Conservation (phyloP, 257 asterid species). For the Solanum appendiculatum region DNA sequence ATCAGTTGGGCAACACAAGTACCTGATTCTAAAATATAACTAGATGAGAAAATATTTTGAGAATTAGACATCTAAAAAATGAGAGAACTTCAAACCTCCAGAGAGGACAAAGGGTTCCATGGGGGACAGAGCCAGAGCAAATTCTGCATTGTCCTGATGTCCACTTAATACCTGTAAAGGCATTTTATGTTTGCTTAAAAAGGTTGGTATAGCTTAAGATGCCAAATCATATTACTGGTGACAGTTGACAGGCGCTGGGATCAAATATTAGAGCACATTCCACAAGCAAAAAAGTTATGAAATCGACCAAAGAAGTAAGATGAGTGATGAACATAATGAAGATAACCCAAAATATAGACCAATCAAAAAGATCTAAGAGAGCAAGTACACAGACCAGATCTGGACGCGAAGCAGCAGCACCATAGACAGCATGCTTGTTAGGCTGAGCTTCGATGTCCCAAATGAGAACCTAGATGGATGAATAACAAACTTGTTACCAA, state of each 20-base stretch:
- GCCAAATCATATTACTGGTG: background rate
- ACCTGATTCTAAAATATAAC: background rate
- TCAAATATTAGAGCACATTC: background rate
- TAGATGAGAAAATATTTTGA: background rate
- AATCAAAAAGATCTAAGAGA: background rate
- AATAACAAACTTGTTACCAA: background rate
- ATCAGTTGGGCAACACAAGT: background rate
- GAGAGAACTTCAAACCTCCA: conserved; percentile 57
- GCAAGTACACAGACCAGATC: conserved; percentile 51
- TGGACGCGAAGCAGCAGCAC: conserved; percentile 83
- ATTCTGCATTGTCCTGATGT: conserved; percentile 96
- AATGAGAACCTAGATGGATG: conserved; percentile 59
- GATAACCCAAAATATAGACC: background rate
- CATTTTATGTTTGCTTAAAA: background rate
- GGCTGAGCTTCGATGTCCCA: conserved; percentile 99
- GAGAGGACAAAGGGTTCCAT: conserved; percentile 96
- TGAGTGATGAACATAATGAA: background rate
- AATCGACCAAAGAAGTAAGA: background rate
- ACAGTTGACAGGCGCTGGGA: background rate
- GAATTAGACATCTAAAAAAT: background rate
- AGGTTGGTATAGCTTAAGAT: background rate
- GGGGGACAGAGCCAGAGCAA: conserved; percentile 95
- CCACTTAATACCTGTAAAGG: conserved; percentile 65
- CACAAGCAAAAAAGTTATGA: background rate
- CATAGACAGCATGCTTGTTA: conserved; percentile 77